phyloP scores from a whole-genome alignment of 2,329 filamentous ascomycete genomes.

The Lachnellula arida region DNA sequence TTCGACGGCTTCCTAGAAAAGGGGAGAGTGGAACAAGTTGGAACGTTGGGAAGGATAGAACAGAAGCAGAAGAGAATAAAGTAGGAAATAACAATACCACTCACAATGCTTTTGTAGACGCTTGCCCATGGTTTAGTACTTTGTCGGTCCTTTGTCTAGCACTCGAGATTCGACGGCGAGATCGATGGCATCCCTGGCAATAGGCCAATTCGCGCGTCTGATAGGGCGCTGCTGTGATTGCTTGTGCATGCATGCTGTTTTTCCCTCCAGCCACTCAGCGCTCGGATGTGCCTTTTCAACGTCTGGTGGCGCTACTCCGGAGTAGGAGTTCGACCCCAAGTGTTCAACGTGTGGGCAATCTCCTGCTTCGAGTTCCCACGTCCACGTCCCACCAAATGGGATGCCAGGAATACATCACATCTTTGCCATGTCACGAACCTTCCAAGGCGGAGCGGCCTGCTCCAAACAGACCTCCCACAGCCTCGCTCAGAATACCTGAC shows the following conservation, averaged over 20 bases:
- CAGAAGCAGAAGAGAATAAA: too few species aligned
- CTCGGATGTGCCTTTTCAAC: constrained; percentile 11
- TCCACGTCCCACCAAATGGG: too few species aligned
- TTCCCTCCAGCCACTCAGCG: constrained; percentile 8
- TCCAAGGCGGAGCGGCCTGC: not conserved
- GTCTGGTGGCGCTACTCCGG: constrained; percentile 7
- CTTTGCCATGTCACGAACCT: constrained; percentile 1
- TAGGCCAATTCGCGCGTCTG: constrained; percentile 2
- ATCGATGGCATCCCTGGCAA: not conserved
- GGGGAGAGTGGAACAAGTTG: constrained; percentile 11
- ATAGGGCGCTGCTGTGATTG: constrained; percentile 22
- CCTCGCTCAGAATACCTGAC: constrained; percentile 4
- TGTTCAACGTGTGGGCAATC: not conserved
- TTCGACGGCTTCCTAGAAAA: constrained; percentile 5
- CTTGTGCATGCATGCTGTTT: constrained; percentile 16
- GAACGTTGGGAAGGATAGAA: not conserved
- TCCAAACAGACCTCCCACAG: constrained; percentile 1
- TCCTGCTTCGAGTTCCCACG: not conserved
- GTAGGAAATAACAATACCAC: constrained; percentile 11
- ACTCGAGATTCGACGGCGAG: constrained; percentile 6
- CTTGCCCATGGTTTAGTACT: constrained; percentile 17
- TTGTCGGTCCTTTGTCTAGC: constrained; percentile 3
- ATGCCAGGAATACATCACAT: constrained; percentile 5
- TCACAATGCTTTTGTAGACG: constrained; percentile 28
- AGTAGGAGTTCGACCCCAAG: not conserved